A percentile compares a stretch with the other conserved stretches of the same genome.
Evolutionary conservation across 176 grass and related monocot genomes (phyloP).

Genomic region (Bolboschoenus planiculmis): DNA sequence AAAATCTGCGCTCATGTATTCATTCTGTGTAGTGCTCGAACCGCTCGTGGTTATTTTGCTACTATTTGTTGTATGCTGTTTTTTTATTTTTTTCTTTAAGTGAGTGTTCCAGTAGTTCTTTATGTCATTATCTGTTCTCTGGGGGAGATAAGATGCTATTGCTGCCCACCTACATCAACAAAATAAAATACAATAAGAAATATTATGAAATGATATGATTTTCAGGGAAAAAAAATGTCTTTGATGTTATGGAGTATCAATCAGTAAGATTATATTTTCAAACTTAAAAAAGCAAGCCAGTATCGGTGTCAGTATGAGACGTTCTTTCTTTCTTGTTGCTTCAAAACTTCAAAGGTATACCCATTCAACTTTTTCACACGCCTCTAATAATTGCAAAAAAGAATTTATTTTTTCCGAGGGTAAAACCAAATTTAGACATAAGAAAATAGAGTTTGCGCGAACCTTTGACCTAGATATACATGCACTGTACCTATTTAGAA

Average conservation of each 20-base stretch:
- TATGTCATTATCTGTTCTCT: conserved; percentile 37
- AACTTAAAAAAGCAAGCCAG: neutral
- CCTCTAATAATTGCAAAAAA: neutral
- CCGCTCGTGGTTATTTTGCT: conserved; percentile 13
- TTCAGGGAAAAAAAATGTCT: neutral
- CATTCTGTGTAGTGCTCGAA: conserved; percentile 11
- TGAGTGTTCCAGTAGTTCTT: conserved; percentile 36
- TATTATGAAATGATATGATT: neutral
- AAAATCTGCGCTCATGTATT: neutral
- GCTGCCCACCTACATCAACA: conserved; percentile 25
- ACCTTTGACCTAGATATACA: neutral
- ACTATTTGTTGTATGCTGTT: neutral
- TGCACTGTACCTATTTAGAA: neutral
- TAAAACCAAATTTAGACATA: neutral
- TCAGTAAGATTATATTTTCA: neutral
- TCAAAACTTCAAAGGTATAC: neutral
- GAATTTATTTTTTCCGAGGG: neutral
- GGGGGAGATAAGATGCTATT: conserved; percentile 31
- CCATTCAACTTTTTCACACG: neutral
- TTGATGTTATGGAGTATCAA: neutral
- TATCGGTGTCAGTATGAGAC: neutral
- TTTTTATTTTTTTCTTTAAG: conserved; percentile 32
- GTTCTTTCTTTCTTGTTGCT: neutral
- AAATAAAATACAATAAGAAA: conserved; percentile 4
- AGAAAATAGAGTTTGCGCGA: neutral